Base-by-base conservation (phyloP, 108 stramenopile species). In the Nitzschia sp. region DNA sequence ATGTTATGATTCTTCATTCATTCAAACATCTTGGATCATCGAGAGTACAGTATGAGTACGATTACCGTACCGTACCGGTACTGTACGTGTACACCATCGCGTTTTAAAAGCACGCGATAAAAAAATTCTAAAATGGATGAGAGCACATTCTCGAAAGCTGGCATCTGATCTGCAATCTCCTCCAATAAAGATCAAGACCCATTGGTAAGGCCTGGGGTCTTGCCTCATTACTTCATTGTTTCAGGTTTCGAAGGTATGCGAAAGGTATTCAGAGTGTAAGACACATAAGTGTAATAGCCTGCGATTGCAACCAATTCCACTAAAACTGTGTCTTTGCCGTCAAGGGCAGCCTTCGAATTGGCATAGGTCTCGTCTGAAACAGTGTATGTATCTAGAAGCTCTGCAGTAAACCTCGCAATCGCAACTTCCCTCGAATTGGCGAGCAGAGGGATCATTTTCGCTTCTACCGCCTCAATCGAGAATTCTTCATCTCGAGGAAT, bases 221-320 rank as follows among this genome's bases (percentile, higher is more conserved):
- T n/a, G n/a, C 44, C 57, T 38, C 53, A 16, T 64, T 32, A 66
- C 50, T 69, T n/a, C n/a, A n/a, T n/a, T n/a, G n/a, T n/a, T 41
- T 6, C 9, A 41, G 13, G 38, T 41, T 41, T 62, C 3, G 85
- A 78, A 41, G 89, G 84, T 50, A 93, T 88, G 30, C 65, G 68
- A 65, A 93, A 93, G 0, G 84, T 89, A 66, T 93, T 93, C 36
- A 93, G 45, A 17, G 92, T 93, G 48, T 80, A 93, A 13, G 87
- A 72, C 32, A 88, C 88, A 60, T 75, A 87, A 0, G 92, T 80
- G 63, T 93, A 93, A 52, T 93, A 93, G 1, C 92, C 92, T n/a
- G 76, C 70, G 62, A 93, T 93, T 53, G 86, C 82, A 35, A 82
- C 84, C 48, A 93, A 87, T 68, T 90, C 92, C 6, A 90, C 89